Conservation (phyloP, 2,329 filamentous ascomycete genomes). For the Nothophaeocryptopus gaeumannii region DNA sequence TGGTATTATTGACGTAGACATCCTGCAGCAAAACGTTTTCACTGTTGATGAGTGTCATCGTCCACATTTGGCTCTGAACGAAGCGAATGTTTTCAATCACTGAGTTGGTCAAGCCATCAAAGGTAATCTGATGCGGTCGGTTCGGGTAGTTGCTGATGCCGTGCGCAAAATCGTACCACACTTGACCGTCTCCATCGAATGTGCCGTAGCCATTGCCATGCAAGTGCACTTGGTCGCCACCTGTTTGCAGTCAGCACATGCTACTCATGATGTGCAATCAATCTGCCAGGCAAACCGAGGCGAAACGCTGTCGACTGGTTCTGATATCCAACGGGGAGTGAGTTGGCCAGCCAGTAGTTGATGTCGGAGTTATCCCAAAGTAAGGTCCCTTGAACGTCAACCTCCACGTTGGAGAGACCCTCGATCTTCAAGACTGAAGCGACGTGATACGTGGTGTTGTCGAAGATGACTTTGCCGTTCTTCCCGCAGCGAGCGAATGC, state of each 20-base stretch:
- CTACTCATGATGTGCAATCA: too few relatives aligned
- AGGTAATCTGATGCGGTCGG: constrained; percentile 54
- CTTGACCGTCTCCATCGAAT: constrained; percentile 59
- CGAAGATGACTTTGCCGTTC: constrained; percentile 52
- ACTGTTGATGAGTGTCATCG: constrained; percentile 52
- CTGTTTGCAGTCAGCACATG: too few relatives aligned
- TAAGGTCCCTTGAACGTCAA: constrained; percentile 50
- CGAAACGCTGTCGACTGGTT: constrained; percentile 56
- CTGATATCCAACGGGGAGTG: constrained; percentile 53
- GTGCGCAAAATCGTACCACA: constrained; percentile 52
- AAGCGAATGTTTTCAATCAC: constrained; percentile 51
- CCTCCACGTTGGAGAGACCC: constrained; percentile 45
- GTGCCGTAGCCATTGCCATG: constrained; percentile 53
- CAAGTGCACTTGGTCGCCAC: constrained; percentile 52
- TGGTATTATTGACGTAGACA: constrained; percentile 55
- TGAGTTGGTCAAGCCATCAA: constrained; percentile 50
- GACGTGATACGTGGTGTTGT: constrained; percentile 50
- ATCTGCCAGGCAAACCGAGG: constrained; percentile 35
- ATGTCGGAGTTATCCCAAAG: constrained; percentile 43
- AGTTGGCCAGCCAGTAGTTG: constrained; percentile 52
- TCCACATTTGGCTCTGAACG: constrained; percentile 60
- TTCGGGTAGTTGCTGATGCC: constrained; percentile 47
- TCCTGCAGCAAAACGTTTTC: constrained; percentile 48
- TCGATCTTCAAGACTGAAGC: constrained; percentile 51
- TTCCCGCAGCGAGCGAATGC: constrained; percentile 51